Base-by-base conservation (phyloP, 768 basidiomycete species). In the Collybia sordida region DNA sequence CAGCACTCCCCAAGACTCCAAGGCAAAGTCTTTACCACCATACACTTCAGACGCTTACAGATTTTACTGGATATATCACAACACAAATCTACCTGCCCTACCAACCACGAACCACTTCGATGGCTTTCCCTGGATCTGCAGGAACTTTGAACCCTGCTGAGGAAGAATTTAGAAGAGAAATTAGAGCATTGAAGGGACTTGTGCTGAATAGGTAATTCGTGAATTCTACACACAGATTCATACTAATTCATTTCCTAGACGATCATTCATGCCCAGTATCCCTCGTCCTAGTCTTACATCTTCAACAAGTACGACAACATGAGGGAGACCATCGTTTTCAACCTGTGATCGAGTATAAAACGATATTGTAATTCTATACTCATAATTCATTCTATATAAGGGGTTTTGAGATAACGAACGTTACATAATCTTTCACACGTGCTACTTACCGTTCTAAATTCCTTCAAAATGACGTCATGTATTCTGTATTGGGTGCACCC, bases 41-140 rank as follows among this genome's bases (percentile, higher is more conserved):
- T 57, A 83, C 83, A 8, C 68, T 90, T 6, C 79, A 90, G 60
- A 63, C 79, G 0, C 73, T 90, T 34, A 77, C 85, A 1, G 84
- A 88, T 57, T 78, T 92, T 52, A 91, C 89, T 0, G 89, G 90
- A 4, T 90, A 88, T 64, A 79, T 92, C 59, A 85, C 86, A 50
- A 77, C 86, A 7, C 86, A 90, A 56, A 79, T 86, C 2, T 91
- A 90, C 59, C 60, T 74, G 24, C 73, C 79, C 11, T 80, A 72
- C 57, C 71, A 70, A 37, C 57, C 69, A 2, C 55, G 69, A 17
- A 19, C 60, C 3, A 54, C 57, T 37, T 66, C 64, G 4, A 44
- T 57, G 9, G 65, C 69, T 7, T 58, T 70, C 21, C 51, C 58
- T 19, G 66, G 54, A n/a, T 55, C 54, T 24, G 55, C 58, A 23